These are phyloP conservation scores for Kalanchoe fedtschenkoi DNA, from an alignment of 164 flowering plant species.

Conservation along the genomic window DNA sequence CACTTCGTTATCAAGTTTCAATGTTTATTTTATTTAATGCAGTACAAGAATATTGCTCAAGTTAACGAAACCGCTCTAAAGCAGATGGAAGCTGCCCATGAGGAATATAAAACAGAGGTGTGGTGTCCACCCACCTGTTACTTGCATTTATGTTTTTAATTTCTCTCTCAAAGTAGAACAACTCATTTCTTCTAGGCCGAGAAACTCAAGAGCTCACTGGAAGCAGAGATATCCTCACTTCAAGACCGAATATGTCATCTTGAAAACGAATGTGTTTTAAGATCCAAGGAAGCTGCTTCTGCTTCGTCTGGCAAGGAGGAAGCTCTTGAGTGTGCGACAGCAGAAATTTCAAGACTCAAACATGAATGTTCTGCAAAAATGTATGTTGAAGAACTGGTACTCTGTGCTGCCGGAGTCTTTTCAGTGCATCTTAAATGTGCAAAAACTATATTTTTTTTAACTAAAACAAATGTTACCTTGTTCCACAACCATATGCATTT, in stretches of 20 bases:
- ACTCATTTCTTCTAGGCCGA: slow-evolving; percentile 39
- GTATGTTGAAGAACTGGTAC: slow-evolving; percentile 22
- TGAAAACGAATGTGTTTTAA: slow-evolving; percentile 38
- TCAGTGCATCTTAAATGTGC: too few species aligned
- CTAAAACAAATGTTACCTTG: not conserved
- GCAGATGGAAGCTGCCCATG: slow-evolving; percentile 75
- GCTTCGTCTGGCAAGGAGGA: slow-evolving; percentile 52
- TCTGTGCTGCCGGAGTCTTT: too few species aligned
- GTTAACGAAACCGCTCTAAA: slow-evolving; percentile 78
- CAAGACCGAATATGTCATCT: slow-evolving; percentile 47
- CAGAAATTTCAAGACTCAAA: slow-evolving; percentile 45
- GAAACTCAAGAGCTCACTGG: slow-evolving; percentile 48
- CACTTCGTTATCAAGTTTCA: not conserved
- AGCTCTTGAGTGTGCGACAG: slow-evolving; percentile 46
- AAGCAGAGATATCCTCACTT: slow-evolving; percentile 54
- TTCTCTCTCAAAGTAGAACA: not conserved
- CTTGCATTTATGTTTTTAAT: not conserved
- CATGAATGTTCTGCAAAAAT: slow-evolving; percentile 41
- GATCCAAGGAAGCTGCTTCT: slow-evolving; percentile 47
- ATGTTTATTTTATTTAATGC: slow-evolving; percentile 12
- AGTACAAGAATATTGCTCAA: slow-evolving; percentile 87
- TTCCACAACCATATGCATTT: slow-evolving; percentile 10
- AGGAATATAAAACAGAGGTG: slow-evolving; percentile 66
- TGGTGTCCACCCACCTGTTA: not conserved
- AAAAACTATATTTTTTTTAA: not conserved